A percentile compares a stretch with the other conserved stretches of the same genome.
Evolutionary conservation across 2,329 filamentous ascomycete genomes (phyloP).

Genomic region (Capronia americana): DNA sequence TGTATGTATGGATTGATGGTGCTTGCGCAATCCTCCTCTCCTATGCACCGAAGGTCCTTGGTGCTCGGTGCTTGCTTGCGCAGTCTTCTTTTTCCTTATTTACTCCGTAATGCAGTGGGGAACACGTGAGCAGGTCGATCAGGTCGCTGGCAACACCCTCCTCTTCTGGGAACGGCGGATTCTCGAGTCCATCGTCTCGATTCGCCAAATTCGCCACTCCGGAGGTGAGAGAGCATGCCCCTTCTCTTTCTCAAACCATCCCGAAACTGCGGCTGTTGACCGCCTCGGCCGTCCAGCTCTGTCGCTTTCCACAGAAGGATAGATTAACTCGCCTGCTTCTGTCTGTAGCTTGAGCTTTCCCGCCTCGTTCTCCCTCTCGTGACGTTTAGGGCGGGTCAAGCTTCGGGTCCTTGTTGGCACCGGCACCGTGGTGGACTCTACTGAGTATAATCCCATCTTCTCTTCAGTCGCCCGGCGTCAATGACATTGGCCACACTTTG

Average conservation of each 20-base stretch:
- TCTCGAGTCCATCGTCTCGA: neutral
- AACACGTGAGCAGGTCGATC: neutral
- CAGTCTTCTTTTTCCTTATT: neutral
- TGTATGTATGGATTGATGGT: neutral
- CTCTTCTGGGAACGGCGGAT: neutral
- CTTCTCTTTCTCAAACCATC: neutral
- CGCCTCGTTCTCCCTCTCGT: neutral
- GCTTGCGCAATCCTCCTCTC: neutral
- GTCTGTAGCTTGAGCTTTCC: neutral
- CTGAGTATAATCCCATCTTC: conserved; percentile 50
- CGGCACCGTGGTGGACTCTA: neutral
- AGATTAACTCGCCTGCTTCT: neutral
- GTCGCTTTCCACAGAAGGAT: neutral
- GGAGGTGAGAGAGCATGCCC: neutral
- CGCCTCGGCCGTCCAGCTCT: neutral
- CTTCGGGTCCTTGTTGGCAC: neutral
- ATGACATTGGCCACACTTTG: conserved; percentile 57
- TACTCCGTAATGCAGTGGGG: neutral
- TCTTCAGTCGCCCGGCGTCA: conserved; percentile 54
- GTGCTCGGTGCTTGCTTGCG: neutral
- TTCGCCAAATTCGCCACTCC: neutral
- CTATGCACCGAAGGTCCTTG: neutral
- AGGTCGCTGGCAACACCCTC: neutral
- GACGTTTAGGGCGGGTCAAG: neutral
- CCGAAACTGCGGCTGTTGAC: too few relatives aligned